These are phyloP conservation scores for Pelargonium australe DNA, from an alignment of 441 rosid genomes.

Conservation along the genomic window DNA sequence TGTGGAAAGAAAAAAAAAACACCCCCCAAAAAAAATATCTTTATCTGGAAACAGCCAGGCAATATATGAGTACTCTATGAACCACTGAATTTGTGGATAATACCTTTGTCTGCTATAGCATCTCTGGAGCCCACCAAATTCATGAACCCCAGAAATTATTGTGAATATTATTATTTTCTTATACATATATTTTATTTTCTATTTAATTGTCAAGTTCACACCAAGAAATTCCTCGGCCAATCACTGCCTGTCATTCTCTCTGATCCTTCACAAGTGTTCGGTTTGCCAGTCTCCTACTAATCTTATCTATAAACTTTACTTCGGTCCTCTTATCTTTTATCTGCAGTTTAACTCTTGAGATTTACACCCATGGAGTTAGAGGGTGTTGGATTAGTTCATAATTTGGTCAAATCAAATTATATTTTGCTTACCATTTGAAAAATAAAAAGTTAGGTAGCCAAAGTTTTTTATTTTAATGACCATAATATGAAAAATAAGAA, in stretches of 20 bases:
- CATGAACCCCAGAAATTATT: not conserved
- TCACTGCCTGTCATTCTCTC: not conserved
- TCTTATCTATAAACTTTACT: not conserved
- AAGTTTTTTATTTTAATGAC: too few relatives aligned
- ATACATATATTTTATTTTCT: not conserved
- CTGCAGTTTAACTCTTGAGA: not conserved
- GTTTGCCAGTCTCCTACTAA: not conserved
- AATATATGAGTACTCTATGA: not conserved
- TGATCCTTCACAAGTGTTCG: too few relatives aligned
- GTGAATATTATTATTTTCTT: not conserved
- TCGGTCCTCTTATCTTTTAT: not conserved
- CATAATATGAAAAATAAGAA: too few relatives aligned
- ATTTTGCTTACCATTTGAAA: too few relatives aligned
- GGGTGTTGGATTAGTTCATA: too few relatives aligned
- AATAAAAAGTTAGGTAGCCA: too few relatives aligned
- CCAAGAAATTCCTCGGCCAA: not conserved
- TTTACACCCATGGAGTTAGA: not conserved
- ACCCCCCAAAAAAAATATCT: not conserved
- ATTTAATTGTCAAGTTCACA: not conserved
- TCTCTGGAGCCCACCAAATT: constrained; percentile 1
- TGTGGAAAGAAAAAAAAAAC: too few relatives aligned
- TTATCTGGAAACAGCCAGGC: not conserved
- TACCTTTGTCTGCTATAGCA: not conserved
- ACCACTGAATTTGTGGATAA: constrained; percentile 6
- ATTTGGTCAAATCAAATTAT: too few relatives aligned